Percentiles rank a stretch among this genome's conserved stretches.
These are phyloP conservation scores for Atractiella rhizophila DNA, from an alignment of 768 basidiomycete genomes.

Conservation along the genomic window DNA sequence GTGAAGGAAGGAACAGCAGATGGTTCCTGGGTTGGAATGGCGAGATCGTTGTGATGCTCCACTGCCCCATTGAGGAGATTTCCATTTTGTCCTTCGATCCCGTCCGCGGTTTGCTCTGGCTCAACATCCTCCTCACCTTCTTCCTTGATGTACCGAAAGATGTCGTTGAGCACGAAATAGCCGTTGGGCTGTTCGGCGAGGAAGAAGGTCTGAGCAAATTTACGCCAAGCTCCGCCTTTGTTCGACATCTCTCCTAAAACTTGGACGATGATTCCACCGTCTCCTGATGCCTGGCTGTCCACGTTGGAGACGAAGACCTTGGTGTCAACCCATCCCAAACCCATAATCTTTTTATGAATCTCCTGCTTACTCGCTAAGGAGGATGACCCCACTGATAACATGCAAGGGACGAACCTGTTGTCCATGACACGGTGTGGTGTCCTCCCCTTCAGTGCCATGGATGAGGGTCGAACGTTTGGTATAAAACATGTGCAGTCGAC, in stretches of 20 bases:
- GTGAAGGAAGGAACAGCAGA: slow-evolving; percentile 19
- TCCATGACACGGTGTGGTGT: slow-evolving; percentile 60
- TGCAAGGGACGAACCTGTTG: slow-evolving; percentile 44
- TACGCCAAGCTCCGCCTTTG: slow-evolving; percentile 69
- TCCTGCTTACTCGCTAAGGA: slow-evolving; percentile 32
- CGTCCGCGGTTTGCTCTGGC: slow-evolving; percentile 18
- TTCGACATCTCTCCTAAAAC: slow-evolving; percentile 97
- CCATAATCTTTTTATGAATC: slow-evolving; percentile 86
- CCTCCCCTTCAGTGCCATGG: slow-evolving; percentile 94
- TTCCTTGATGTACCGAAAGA: slow-evolving; percentile 94
- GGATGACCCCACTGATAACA: background rate
- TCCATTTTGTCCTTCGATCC: slow-evolving; percentile 15
- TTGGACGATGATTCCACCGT: slow-evolving; percentile 92
- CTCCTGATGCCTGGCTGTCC: slow-evolving; percentile 82
- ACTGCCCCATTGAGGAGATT: slow-evolving; percentile 17
- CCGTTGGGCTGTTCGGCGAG: slow-evolving; percentile 96
- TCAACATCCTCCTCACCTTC: slow-evolving; percentile 27
- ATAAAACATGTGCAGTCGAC: slow-evolving; percentile 95
- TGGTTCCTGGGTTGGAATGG: slow-evolving; percentile 12
- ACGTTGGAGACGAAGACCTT: slow-evolving; percentile 98
- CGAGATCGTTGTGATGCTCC: slow-evolving; percentile 4
- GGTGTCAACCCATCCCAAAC: slow-evolving; percentile 82
- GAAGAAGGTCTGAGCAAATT: slow-evolving; percentile 99
- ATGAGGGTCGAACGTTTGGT: slow-evolving; percentile 91
- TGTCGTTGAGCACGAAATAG: slow-evolving; percentile 98